These are phyloP conservation scores for Dalbergia cultrata DNA, from an alignment of 306 rosid species.

Conservation along the genomic window DNA sequence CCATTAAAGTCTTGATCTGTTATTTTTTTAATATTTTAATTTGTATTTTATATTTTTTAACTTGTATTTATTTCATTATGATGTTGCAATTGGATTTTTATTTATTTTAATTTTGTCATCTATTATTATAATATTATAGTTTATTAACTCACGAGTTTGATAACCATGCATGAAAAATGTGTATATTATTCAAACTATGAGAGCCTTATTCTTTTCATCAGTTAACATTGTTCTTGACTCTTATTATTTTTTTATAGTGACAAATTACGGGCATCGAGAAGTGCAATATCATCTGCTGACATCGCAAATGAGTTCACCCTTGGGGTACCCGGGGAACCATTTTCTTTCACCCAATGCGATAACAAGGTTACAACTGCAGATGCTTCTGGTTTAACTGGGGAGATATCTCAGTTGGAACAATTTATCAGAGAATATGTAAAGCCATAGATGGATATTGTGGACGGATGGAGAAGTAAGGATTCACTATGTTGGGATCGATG, in stretches of 20 bases:
- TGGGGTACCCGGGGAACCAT: slow-evolving; percentile 69
- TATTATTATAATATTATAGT: too few species aligned
- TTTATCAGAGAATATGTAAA: slow-evolving; percentile 70
- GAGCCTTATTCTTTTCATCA: not conserved
- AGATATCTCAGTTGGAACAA: slow-evolving; percentile 67
- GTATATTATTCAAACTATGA: slow-evolving; percentile 9
- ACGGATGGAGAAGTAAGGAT: not conserved
- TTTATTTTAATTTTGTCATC: too few species aligned
- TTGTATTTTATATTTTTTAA: too few species aligned
- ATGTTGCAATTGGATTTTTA: too few species aligned
- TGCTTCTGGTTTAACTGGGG: slow-evolving; percentile 75
- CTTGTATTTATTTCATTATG: too few species aligned
- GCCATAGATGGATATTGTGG: slow-evolving; percentile 42
- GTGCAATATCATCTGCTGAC: slow-evolving; percentile 79
- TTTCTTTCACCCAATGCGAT: slow-evolving; percentile 74
- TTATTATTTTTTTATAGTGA: slow-evolving; percentile 56
- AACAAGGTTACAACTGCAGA: slow-evolving; percentile 79
- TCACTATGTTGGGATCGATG: slow-evolving; percentile 1
- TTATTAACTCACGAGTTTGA: too few species aligned
- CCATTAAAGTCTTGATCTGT: too few species aligned
- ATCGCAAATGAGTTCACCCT: slow-evolving; percentile 73
- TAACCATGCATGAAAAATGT: not conserved
- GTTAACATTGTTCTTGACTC: slow-evolving; percentile 9
- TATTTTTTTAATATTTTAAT: too few species aligned
- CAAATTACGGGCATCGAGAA: slow-evolving; percentile 76